Evolutionary conservation across 2,329 filamentous ascomycete species (phyloP).

Genomic region (Pseudogymnoascus destructans): DNA sequence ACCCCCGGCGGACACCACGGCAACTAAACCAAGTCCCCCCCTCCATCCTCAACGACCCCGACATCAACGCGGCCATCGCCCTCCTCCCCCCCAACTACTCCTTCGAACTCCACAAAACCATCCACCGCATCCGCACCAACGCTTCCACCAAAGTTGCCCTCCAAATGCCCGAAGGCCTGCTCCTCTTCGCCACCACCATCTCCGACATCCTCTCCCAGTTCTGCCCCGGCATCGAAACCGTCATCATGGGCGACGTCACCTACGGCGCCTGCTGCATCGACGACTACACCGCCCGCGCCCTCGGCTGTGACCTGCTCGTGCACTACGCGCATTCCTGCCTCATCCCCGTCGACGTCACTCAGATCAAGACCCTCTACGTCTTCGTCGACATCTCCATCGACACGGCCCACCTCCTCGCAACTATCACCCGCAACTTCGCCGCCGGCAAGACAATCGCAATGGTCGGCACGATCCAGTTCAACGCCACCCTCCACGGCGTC

Average conservation of each 20-base stretch:
- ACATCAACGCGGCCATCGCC: conserved; percentile 74
- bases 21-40: conserved; percentile 84
- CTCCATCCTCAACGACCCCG: conserved; percentile 72
- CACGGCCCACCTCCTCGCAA: conserved; percentile 71
- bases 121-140: conserved; percentile 76
- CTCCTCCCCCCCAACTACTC: conserved; percentile 93
- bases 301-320: conserved; percentile 87
- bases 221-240: conserved; percentile 77
- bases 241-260: conserved; percentile 98
- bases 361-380: conserved; percentile 94
- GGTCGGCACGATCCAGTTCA: conserved; percentile 97
- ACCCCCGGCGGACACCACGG: conserved; percentile 58
- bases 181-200: conserved; percentile 93
- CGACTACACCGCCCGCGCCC: conserved; percentile 87
- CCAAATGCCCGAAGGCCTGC: conserved; percentile 92
- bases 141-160: conserved; percentile 73
- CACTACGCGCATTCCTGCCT: conserved; percentile 97
- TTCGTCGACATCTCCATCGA: conserved; percentile 98
- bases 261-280: conserved; percentile 98
- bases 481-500: conserved; percentile 85
- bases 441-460: conserved; percentile 78
- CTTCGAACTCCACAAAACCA: conserved; percentile 97
- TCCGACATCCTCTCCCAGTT: conserved; percentile 93
- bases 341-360: conserved; percentile 90
- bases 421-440: conserved; percentile 77